Percentiles rank a stretch among this genome's conserved stretches.
Conservation (phyloP, 768 basidiomycete species). For the Russula ochroleuca region DNA sequence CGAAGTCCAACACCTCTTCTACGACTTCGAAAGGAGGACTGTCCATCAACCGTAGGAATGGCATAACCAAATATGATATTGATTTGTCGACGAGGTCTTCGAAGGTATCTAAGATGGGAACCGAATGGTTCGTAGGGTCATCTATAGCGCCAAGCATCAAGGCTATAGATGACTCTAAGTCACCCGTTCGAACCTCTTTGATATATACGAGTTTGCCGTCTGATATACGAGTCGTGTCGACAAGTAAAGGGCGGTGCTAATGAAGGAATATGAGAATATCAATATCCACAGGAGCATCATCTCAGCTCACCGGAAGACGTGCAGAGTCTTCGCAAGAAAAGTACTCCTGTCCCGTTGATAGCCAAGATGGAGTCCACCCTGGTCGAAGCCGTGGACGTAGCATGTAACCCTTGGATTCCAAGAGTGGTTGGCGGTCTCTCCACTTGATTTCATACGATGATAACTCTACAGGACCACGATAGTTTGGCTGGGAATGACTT, state of each 20-base stretch:
- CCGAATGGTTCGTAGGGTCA: conserved; percentile 20
- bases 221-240: conserved; percentile 35
- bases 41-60: conserved; percentile 7
- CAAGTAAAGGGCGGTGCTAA: conserved; percentile 8
- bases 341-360: not conserved
- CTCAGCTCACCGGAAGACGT: conserved; percentile 5
- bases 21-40: not conserved
- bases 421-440: conserved; percentile 19
- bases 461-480: not conserved
- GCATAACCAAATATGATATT: conserved; percentile 25
- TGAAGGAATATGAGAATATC: not conserved
- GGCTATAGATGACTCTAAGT: conserved; percentile 26
- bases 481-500: not conserved
- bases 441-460: conserved; percentile 8
- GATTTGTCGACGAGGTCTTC: not conserved
- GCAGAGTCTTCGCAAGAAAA: not conserved
- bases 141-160: not conserved
- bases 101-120: conserved; percentile 23
- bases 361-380: conserved; percentile 28
- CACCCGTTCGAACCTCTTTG: conserved; percentile 29
- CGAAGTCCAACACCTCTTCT: conserved; percentile 21
- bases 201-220: conserved; percentile 33
- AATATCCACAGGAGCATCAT: not conserved
- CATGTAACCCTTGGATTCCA: conserved; percentile 26
- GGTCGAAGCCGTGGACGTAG: conserved; percentile 24